A percentile compares a stretch with the other conserved stretches of the same genome.
phyloP scores from a whole-genome alignment of 441 rosid species.

The Gossypium aridum region DNA sequence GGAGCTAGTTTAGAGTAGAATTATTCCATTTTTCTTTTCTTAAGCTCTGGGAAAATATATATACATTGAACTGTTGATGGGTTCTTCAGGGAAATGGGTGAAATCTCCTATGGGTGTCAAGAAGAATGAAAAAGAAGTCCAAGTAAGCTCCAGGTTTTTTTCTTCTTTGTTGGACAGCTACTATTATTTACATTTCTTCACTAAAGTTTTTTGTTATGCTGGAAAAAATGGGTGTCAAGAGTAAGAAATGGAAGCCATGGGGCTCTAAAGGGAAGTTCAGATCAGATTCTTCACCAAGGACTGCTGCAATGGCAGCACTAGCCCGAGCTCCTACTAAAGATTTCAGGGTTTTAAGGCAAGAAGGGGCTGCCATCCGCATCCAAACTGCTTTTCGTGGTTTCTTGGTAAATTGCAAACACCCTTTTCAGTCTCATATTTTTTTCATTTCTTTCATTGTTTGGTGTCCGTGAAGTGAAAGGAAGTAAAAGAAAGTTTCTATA shows the following conservation, averaged over 20 bases:
- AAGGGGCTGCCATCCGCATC: conserved; percentile 85
- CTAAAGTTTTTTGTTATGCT: conserved; percentile 4
- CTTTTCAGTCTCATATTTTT: not conserved
- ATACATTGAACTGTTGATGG: conserved; percentile 21
- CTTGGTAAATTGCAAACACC: conserved; percentile 46
- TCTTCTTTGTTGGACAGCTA: not conserved
- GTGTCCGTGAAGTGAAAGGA: conserved; percentile 9
- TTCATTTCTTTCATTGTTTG: not conserved
- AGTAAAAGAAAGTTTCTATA: not conserved
- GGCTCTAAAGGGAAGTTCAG: conserved; percentile 56
- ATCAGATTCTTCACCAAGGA: conserved; percentile 34
- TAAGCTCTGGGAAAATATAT: not conserved
- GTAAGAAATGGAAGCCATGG: conserved; percentile 87
- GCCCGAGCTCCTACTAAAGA: conserved; percentile 79
- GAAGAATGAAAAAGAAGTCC: conserved; percentile 57
- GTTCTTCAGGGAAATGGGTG: conserved; percentile 92
- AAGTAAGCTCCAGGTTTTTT: conserved; percentile 28
- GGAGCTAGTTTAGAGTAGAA: not conserved
- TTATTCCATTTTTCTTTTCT: not conserved
- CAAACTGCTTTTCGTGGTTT: conserved; percentile 77
- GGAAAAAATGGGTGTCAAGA: conserved; percentile 45
- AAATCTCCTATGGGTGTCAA: conserved; percentile 66
- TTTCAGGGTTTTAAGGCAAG: conserved; percentile 67
- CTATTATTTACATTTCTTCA: not conserved
- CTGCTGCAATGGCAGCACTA: conserved; percentile 76